These are phyloP conservation scores for Dendrobium nobile DNA, from an alignment of 106 monocot genomes.

Conservation along the genomic window DNA sequence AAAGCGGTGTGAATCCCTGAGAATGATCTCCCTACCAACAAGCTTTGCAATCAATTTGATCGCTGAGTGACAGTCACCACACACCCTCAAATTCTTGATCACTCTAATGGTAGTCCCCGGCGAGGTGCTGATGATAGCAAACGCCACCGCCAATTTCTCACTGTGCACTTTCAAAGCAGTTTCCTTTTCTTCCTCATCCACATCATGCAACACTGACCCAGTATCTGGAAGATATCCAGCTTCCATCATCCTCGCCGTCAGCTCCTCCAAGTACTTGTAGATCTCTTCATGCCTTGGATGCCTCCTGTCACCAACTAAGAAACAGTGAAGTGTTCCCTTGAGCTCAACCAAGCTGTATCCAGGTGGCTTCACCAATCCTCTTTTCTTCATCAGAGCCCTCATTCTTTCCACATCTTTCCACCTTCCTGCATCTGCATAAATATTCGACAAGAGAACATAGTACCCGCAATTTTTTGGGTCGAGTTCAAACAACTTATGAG, in stretches of 20 bases:
- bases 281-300: slow-evolving; percentile 54
- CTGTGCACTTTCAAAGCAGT: slow-evolving; percentile 67
- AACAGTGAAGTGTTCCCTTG: slow-evolving; percentile 61
- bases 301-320: slow-evolving; percentile 64
- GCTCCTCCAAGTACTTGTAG: slow-evolving; percentile 60
- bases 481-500: slow-evolving; percentile 57
- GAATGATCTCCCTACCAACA: slow-evolving; percentile 55
- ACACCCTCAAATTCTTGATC: slow-evolving; percentile 82
- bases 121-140: slow-evolving; percentile 55
- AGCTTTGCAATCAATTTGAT: slow-evolving; percentile 64
- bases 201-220: slow-evolving; percentile 78
- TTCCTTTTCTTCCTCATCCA: slow-evolving; percentile 86
- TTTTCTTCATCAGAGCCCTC: slow-evolving; percentile 50
- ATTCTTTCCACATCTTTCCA: slow-evolving; percentile 72
- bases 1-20: slow-evolving; percentile 79
- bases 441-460: slow-evolving; percentile 80
- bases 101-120: slow-evolving; percentile 56
- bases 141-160: slow-evolving; percentile 84
- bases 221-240: slow-evolving; percentile 82
- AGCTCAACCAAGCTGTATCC: slow-evolving; percentile 79
- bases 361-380: slow-evolving; percentile 56
- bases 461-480: slow-evolving; percentile 76
- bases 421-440: slow-evolving; percentile 74
- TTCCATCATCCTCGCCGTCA: slow-evolving; percentile 48
- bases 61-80: slow-evolving; percentile 70